phyloP scores from a whole-genome alignment of 2,329 filamentous ascomycete species.

The Oidium heveae region DNA sequence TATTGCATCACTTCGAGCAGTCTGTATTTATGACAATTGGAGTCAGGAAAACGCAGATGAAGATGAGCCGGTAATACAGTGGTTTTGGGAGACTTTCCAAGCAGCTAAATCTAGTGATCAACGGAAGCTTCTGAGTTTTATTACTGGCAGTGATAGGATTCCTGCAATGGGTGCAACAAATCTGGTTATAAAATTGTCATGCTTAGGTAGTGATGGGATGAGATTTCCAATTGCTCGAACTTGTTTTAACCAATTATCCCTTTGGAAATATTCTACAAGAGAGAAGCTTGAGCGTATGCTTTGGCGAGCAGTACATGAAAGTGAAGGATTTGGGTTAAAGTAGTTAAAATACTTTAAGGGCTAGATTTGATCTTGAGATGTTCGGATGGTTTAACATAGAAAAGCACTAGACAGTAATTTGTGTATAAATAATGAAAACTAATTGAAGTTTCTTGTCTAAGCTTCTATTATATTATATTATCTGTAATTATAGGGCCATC shows the following conservation, averaged over 20 bases:
- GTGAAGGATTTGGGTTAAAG: constrained; percentile 79
- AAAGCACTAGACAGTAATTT: too few relatives aligned
- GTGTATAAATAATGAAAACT: too few relatives aligned
- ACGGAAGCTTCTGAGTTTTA: constrained; percentile 56
- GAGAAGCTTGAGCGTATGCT: constrained; percentile 44
- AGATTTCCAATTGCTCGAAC: constrained; percentile 70
- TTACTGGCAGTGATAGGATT: constrained; percentile 76
- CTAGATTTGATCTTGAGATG: too few relatives aligned
- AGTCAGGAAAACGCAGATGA: constrained; percentile 26
- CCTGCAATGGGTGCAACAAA: constrained; percentile 69
- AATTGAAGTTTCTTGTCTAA: too few relatives aligned
- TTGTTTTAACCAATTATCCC: constrained; percentile 65
- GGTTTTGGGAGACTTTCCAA: constrained; percentile 76
- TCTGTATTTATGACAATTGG: constrained; percentile 70
- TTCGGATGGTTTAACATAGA: too few relatives aligned
- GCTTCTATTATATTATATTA: too few relatives aligned
- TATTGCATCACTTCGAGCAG: constrained; percentile 46
- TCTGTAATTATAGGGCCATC: too few relatives aligned
- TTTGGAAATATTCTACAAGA: constrained; percentile 46
- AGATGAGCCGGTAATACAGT: constrained; percentile 41
- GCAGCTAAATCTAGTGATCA: constrained; percentile 40
- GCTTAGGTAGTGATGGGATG: constrained; percentile 46
- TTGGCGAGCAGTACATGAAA: constrained; percentile 71
- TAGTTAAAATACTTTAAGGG: constrained; percentile 14
- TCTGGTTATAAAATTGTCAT: constrained; percentile 50